Evolutionary conservation across 805 yeast species (phyloP).

Genomic region (Candida silvicultrix): DNA sequence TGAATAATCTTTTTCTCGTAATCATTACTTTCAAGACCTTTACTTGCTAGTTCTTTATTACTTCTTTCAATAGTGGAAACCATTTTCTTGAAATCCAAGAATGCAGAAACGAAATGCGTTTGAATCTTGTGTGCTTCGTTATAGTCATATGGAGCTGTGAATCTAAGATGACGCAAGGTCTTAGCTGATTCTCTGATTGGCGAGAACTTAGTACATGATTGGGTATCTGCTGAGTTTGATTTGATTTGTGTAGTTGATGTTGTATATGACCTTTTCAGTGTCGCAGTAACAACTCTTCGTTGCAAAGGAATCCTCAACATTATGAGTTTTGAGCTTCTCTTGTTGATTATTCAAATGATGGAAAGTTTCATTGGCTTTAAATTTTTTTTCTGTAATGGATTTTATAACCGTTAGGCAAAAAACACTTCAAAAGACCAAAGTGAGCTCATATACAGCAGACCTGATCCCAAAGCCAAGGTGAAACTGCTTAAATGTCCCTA

Average conservation of each 20-base stretch:
- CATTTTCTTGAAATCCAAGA: constrained; percentile 49
- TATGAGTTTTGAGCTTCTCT: neutral
- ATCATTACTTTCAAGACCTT: constrained; percentile 36
- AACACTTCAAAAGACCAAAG: too few relatives aligned
- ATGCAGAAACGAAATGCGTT: constrained; percentile 46
- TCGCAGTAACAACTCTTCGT: neutral
- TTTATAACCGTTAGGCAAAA: too few relatives aligned
- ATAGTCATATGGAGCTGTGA: constrained; percentile 33
- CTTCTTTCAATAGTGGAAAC: constrained; percentile 40
- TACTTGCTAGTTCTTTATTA: constrained; percentile 29
- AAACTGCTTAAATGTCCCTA: neutral
- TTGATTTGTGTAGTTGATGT: neutral
- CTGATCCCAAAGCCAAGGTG: too few relatives aligned
- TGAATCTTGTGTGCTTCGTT: constrained; percentile 50
- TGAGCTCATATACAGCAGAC: too few relatives aligned
- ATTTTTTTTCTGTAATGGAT: neutral
- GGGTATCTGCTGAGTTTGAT: neutral
- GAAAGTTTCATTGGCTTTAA: neutral
- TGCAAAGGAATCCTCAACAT: too few relatives aligned
- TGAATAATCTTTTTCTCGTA: constrained; percentile 40
- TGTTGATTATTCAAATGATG: neutral
- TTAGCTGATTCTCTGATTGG: constrained; percentile 30
- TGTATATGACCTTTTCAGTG: neutral
- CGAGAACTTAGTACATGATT: constrained; percentile 17
- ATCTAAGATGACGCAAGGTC: constrained; percentile 37